Base-by-base conservation (phyloP, 305 asterid genomes). In the Ajuga reptans region DNA sequence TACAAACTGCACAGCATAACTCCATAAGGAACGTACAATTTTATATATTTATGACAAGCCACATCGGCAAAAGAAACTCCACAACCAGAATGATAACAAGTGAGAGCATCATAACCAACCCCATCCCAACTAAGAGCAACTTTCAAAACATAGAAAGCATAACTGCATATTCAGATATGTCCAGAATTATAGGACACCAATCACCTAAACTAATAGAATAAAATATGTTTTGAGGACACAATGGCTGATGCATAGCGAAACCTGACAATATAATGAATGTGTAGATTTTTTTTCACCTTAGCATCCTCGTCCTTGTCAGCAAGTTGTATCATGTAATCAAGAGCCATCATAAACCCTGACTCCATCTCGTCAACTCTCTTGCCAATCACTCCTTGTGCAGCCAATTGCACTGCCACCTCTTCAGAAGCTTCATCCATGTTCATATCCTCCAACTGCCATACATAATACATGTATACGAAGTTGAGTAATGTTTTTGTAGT, bases 301-400 rank as follows among this genome's bases (percentile, higher is more conserved):
- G 87, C 91, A 81, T 92, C 97, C 84, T 82, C 84, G 71, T 92
- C 98, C 72, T 84, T 86, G 41, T 80, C 96, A 67, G 97, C 98
- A 77, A 80, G 86, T 62, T 87, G 88, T 72, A 92, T 92, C 98
- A 92, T 92, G 84, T 88, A 92, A 85, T 92, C 98, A 64, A 90
- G 92, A 69, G 95, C 96, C 96, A 87, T 85, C 88, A 91, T 87
- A 75, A 91, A 91, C 14, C 98, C 92, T 1, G 97, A 71, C 79
- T 92, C 98, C 98, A 92, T 92, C 83, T 92, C 74, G 69, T 92
- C 97, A 79, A 90, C 98, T 85, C 98, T 84, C 85, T 90, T 90
- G 77, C 98, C 98, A 73, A 92, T 90, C 72, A 92, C 98, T 85
- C 98, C 98, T 60, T 92, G 98, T 49, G 97, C 98, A 75, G 94